Evolutionary conservation across 2,329 filamentous ascomycete species (phyloP).

Genomic region (Bipolaris bicolor): DNA sequence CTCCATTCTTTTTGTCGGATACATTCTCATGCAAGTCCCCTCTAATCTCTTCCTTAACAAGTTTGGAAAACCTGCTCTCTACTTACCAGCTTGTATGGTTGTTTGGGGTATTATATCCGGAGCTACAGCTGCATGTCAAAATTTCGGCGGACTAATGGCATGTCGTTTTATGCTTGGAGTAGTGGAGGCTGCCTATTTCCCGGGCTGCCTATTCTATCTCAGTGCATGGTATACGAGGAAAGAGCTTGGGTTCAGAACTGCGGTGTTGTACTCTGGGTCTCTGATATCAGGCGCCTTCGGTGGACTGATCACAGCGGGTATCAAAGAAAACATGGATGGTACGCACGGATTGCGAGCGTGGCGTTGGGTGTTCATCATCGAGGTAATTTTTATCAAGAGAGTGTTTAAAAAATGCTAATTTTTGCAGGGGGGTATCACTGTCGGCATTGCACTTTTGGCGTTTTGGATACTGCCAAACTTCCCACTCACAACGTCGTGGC

Average conservation of each 20-base stretch:
- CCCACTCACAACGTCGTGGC: constrained; percentile 57
- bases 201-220: constrained; percentile 68
- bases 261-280: constrained; percentile 70
- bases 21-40: constrained; percentile 55
- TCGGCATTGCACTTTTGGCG: constrained; percentile 63
- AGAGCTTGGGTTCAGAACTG: constrained; percentile 70
- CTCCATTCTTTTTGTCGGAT: constrained; percentile 66
- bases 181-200: constrained; percentile 60
- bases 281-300: constrained; percentile 75
- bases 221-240: constrained; percentile 72
- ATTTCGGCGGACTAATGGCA: constrained; percentile 54
- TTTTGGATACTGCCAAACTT: constrained; percentile 71
- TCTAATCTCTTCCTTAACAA: constrained; percentile 56
- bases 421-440: constrained; percentile 65
- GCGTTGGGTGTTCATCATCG: constrained; percentile 74
- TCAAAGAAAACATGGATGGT: constrained; percentile 69
- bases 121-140: constrained; percentile 50
- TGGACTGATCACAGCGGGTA: constrained; percentile 64
- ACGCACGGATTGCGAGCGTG: constrained; percentile 63
- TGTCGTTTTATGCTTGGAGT: constrained; percentile 61
- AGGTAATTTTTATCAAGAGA: not conserved
- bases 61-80: constrained; percentile 49
- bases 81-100: constrained; percentile 50
- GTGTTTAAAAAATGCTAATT: not conserved
- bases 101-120: constrained; percentile 52